Conservation (phyloP, 257 asterid species). For the Jasminum sambac region DNA sequence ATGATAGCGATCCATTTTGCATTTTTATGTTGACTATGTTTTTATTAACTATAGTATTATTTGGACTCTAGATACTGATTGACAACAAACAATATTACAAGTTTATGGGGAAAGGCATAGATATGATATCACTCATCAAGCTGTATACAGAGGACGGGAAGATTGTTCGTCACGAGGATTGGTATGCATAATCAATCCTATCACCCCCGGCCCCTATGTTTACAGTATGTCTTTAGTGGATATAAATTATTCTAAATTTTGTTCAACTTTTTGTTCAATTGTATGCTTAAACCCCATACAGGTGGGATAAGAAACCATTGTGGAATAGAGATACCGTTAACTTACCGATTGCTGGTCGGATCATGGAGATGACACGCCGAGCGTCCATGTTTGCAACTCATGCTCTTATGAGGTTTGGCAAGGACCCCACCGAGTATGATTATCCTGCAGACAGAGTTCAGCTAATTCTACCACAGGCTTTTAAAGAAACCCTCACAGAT, state of each 20-base stretch:
- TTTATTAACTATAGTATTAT: constrained; percentile 6
- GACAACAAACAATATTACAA: constrained; percentile 88
- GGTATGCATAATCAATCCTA: constrained; percentile 46
- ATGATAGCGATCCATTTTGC: neutral
- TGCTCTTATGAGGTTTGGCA: constrained; percentile 79
- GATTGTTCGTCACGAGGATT: constrained; percentile 75
- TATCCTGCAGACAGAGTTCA: neutral
- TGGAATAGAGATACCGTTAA: constrained; percentile 61
- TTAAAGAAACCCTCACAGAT: no score
- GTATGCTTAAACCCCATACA: constrained; percentile 23
- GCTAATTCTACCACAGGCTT: no score
- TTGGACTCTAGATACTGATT: constrained; percentile 51
- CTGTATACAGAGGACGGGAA: constrained; percentile 75
- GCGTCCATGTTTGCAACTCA: constrained; percentile 77
- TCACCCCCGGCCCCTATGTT: no score
- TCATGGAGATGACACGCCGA: constrained; percentile 49
- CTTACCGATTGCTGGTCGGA: constrained; percentile 57
- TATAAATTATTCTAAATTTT: no score
- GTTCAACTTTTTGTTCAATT: neutral
- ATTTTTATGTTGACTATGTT: neutral
- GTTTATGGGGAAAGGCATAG: constrained; percentile 68
- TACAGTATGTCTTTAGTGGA: neutral
- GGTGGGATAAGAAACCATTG: constrained; percentile 90
- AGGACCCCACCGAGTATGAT: constrained; percentile 47
- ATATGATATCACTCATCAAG: constrained; percentile 76